Evolutionary conservation across 371 early-diverging fungal species (phyloP).

Genomic region (Mucor sp.): DNA sequence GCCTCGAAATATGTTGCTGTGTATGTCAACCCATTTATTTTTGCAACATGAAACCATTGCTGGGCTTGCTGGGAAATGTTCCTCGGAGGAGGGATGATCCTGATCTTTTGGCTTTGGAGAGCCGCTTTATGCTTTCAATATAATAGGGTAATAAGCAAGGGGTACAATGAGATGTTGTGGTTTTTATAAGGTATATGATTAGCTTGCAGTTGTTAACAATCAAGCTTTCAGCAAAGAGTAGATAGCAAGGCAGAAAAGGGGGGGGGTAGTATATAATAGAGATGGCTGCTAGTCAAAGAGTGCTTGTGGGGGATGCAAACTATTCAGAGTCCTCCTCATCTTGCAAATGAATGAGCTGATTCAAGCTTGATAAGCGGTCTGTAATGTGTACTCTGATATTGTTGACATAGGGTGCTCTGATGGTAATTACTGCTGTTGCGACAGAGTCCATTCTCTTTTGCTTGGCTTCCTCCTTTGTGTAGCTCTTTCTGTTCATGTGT

Average conservation of each 20-base stretch:
- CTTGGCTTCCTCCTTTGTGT: background rate
- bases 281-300: too few relatives aligned
- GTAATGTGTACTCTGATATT: background rate
- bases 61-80: background rate
- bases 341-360: background rate
- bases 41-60: background rate
- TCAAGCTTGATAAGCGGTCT: background rate
- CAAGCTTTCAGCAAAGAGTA: too few relatives aligned
- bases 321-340: background rate
- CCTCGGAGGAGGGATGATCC: background rate
- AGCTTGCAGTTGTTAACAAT: too few relatives aligned
- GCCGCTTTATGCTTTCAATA: background rate
- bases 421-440: background rate
- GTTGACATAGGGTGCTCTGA: background rate
- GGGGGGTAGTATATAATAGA: too few relatives aligned
- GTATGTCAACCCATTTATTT: background rate
- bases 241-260: too few relatives aligned
- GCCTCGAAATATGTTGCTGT: background rate
- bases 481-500: background rate
- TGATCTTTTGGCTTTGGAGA: background rate
- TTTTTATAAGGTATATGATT: too few relatives aligned
- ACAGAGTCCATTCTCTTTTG: background rate
- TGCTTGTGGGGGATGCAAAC: background rate
- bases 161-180: background rate
- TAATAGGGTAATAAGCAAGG: background rate